Evolutionary conservation across 1,284 basidiomycete species (phyloP).

Genomic region (Melampsora occidentalis): DNA sequence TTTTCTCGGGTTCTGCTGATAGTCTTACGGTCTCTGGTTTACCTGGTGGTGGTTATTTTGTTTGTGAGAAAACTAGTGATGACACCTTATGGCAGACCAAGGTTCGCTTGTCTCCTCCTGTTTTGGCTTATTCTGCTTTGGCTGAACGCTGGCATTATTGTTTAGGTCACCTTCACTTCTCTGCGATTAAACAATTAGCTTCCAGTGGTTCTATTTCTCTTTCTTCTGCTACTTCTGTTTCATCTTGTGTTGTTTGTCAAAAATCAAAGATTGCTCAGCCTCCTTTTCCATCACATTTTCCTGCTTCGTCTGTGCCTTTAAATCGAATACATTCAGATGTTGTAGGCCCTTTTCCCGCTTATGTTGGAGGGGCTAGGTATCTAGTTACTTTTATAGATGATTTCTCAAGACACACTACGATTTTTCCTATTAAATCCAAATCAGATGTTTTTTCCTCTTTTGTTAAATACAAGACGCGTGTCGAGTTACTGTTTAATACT

Average conservation of each 20-base stretch:
- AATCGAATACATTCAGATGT: not conserved
- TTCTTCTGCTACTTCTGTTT: not conserved
- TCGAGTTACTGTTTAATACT: not conserved
- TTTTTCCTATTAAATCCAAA: not conserved
- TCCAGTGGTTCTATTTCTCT: not conserved
- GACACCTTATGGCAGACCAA: not conserved
- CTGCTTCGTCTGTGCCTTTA: not conserved
- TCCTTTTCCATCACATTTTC: not conserved
- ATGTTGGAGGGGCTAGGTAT: not conserved
- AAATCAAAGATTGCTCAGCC: not conserved
- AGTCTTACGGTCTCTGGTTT: not conserved
- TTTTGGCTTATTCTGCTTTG: not conserved
- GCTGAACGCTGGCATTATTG: not conserved
- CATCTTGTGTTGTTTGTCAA: not conserved
- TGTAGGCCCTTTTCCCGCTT: not conserved
- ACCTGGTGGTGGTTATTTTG: not conserved
- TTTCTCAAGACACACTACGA: not conserved
- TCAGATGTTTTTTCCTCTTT: not conserved
- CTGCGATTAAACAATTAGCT: not conserved
- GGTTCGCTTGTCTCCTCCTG: not conserved
- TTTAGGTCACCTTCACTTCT: constrained; percentile 2
- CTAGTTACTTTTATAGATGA: not conserved
- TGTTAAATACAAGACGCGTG: not conserved
- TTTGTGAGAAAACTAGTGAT: not conserved
- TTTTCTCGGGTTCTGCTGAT: not conserved